Evolutionary conservation across 2,329 filamentous ascomycete species (phyloP), one percentile per base, ranked within the genome.

Genomic region (Leptographium wingfieldii): DNA sequence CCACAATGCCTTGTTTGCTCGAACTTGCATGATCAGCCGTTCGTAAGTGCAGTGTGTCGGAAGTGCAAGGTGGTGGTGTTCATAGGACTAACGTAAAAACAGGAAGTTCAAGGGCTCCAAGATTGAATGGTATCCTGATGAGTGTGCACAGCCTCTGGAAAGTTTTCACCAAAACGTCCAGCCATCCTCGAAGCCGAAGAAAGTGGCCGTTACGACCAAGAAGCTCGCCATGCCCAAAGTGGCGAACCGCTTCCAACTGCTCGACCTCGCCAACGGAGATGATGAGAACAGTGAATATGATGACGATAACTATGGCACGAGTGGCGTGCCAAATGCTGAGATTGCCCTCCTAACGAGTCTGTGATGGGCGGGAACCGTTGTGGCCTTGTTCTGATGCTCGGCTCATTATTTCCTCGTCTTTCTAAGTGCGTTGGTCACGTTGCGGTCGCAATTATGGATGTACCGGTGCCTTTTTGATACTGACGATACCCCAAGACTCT

Each of bases 1-100:
- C 11, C 80, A 86, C 67, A 85, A 87, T 63, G 87, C 89, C 12
- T 78, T 90, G 58, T 89, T 86, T 71, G 88, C 89, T 10, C 81
- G 83, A 22, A 88, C 82, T 11, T 94, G 89, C 73, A 88, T 95
- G 86, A 85, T 87, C 80, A 83, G 79, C 63, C 74, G 77, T 59
- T 64, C 65, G 79, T 81, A 69, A 68, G 78, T 72, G 10, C 2
- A 5, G 2, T 33, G 5, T n/a, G 4, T 7, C 43, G 5, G 55
- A 22, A 35, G n/a, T 10, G 43, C 22, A 12, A 10, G 5, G 14
- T 5, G 7, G 5, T 2, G 25, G 11, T 51, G n/a, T 11, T 16
- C 7, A 14, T 5, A 40, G 43, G 53, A 6, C 29, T 19, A 27
- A 49, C 43, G 33, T 3, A 3, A 1, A 5, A 1, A 73, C 60